Conservation (phyloP, 176 grass and related monocot genomes). For the Zizania latifolia region DNA sequence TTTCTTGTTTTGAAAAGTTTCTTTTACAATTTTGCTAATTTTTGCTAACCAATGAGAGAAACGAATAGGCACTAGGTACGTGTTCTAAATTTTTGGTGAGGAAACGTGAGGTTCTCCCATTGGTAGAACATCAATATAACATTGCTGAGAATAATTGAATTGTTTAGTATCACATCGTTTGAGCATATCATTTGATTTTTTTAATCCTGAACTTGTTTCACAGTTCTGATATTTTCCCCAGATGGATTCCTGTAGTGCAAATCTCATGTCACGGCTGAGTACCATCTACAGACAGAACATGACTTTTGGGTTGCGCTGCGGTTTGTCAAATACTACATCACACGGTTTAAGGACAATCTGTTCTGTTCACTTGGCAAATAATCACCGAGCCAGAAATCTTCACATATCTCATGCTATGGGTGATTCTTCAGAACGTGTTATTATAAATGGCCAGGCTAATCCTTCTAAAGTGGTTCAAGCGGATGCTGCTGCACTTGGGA, state of each 20-base stretch:
- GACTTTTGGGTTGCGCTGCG: slow-evolving; percentile 3
- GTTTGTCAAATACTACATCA: slow-evolving; percentile 1
- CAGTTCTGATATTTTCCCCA: slow-evolving; percentile 5
- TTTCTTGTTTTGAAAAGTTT: background rate
- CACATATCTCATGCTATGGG: slow-evolving; percentile 25
- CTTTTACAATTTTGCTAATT: background rate
- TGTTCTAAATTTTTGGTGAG: background rate
- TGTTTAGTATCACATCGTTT: background rate
- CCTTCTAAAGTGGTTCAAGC: slow-evolving; percentile 29
- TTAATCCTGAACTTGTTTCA: background rate
- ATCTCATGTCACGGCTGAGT: background rate
- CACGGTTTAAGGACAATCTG: slow-evolving; percentile 14
- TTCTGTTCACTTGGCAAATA: slow-evolving; percentile 17
- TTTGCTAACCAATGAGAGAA: background rate
- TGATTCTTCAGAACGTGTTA: slow-evolving; percentile 12
- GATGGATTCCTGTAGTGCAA: slow-evolving; percentile 20
- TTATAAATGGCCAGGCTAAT: slow-evolving; percentile 26
- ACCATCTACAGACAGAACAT: slow-evolving; percentile 25
- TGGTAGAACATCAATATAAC: background rate
- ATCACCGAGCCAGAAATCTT: slow-evolving; percentile 10
- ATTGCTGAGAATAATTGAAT: background rate
- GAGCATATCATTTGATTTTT: background rate
- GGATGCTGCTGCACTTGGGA: slow-evolving; percentile 46
- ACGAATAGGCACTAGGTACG: background rate
- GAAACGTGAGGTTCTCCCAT: background rate